Evolutionary conservation across 331 rosid species (phyloP), one percentile per base, ranked within the genome.

Genomic region (Prunus yedoensis): DNA sequence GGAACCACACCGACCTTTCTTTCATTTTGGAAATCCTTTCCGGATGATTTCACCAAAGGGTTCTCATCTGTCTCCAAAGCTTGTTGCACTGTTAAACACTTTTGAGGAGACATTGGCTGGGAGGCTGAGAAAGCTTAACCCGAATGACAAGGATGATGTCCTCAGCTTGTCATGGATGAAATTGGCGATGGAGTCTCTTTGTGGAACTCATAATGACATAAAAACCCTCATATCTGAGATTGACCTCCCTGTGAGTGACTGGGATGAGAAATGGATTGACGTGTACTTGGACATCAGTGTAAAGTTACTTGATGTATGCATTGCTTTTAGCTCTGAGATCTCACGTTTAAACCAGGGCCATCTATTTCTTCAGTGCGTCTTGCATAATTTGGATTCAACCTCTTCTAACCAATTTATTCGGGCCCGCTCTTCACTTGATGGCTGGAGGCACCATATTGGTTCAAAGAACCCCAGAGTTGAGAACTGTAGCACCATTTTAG

Each of bases 251-350:
- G 81, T 87, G 50, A 66, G 79, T 78, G 83, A 83, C 23, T 94
- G 98, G 98, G 92, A 91, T 56, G 96, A 91, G 78, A 90, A 90
- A 60, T 91, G 96, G 98, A 83, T 90, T 63, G 93, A 91, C 62
- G 90, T 88, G 56, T 94, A 94, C 89, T 83, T 94, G 80, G 97
- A 94, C 83, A 80, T 91, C 78, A 94, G 95, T 81, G 85, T 87
- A 21, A 91, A 90, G 78, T 80, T 94, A 82, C 88, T 94, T 1
- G 98, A 94, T 73, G 71, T 91, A 57, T 88, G 98, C 85, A 91
- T 79, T 63, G 85, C 86, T 60, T 84, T 91, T 81, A 94, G 87
- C 83, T 94, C 95, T 8, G 98, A 91, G 91, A 84, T 91, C 81
- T 91, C 97, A 11, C 87, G 90, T 12, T 80, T 91, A 80, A 90